Base-by-base conservation (phyloP, 805 yeast species). In the Starmerella apis region DNA sequence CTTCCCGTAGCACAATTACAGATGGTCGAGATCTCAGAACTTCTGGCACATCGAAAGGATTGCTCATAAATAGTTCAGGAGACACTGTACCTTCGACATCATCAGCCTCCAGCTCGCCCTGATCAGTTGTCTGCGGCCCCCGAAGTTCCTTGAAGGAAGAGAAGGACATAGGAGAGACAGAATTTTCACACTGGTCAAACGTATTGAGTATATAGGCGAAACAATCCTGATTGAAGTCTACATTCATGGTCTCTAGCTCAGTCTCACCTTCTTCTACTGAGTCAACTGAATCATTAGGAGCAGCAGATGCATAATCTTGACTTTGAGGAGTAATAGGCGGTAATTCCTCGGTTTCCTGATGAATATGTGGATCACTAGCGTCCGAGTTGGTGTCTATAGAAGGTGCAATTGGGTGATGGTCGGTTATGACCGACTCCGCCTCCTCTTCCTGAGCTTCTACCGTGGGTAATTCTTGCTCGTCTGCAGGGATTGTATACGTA, bases 1-100 rank as follows among this genome's bases (percentile, higher is more conserved):
- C 98, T 65, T 92, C 98, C 55, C 96, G 73, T 48, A 92, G 71
- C 3, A 90, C 96, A 49, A 92, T 86, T 39, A 92, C 81, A 0
- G 95, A 82, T 0, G 97, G 98, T 57, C 86, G 83, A 53, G 78
- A 79, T 56, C 77, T 79, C 54, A 88, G 69, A 3, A 87, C 78
- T 42, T 78, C 80, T 2, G 81, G 63, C 9, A 57, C 41, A 13
- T 49, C 57, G 9, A 28, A 16, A 2, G 57, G 49, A 20, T 46
- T 14, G 25, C 44, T 14, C 22, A 48, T 49, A 19, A 55, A 45
- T 48, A 54, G 49, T 18, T 53, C 59, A 9, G 44, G 44, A 6
- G 33, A 5, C 11, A 5, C 23, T 43, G 49, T 46, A 33, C 36
- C 25, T n/a, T 47, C 55, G 8, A 49, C 28, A 46, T 49, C 38